Evolutionary conservation across 768 basidiomycete genomes (phyloP).

Genomic region (Inosperma sp.): DNA sequence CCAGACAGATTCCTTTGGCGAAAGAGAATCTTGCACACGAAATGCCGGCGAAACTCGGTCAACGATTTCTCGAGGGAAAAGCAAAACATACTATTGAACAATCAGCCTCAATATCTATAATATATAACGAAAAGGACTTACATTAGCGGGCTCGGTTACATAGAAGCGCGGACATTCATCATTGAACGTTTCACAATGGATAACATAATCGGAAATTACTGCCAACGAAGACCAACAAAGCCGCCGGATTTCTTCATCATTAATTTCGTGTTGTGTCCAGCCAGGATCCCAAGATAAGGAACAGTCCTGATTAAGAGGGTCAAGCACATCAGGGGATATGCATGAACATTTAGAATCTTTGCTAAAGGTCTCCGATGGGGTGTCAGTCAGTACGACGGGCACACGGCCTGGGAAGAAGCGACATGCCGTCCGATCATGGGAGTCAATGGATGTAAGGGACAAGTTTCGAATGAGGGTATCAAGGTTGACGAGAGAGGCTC

Average conservation of each 20-base stretch:
- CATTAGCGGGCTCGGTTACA: slow-evolving; percentile 63
- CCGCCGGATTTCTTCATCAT: slow-evolving; percentile 68
- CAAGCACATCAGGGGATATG: slow-evolving; percentile 27
- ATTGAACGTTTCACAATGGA: slow-evolving; percentile 64
- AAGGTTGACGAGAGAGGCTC: slow-evolving; percentile 49
- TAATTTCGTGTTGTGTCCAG: slow-evolving; percentile 53
- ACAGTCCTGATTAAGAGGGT: slow-evolving; percentile 40
- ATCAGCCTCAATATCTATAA: background rate
- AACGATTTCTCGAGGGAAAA: slow-evolving; percentile 72
- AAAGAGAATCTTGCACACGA: slow-evolving; percentile 40
- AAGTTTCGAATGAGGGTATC: slow-evolving; percentile 62
- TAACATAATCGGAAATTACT: slow-evolving; percentile 62
- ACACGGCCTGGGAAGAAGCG: slow-evolving; percentile 48
- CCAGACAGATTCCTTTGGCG: slow-evolving; percentile 77
- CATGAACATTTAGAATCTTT: slow-evolving; percentile 18
- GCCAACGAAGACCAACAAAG: slow-evolving; percentile 73
- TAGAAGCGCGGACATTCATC: slow-evolving; percentile 53
- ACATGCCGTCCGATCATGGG: slow-evolving; percentile 47
- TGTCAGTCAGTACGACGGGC: slow-evolving; percentile 41
- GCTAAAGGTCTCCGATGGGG: slow-evolving; percentile 15
- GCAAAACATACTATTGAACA: slow-evolving; percentile 49
- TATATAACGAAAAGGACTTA: slow-evolving; percentile 25
- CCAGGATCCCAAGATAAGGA: slow-evolving; percentile 54
- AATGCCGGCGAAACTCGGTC: slow-evolving; percentile 44
- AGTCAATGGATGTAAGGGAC: slow-evolving; percentile 53